A percentile compares a stretch with the other conserved stretches of the same genome.
Conservation (phyloP, 1,284 basidiomycete species). For the Volvariella volvacea region DNA sequence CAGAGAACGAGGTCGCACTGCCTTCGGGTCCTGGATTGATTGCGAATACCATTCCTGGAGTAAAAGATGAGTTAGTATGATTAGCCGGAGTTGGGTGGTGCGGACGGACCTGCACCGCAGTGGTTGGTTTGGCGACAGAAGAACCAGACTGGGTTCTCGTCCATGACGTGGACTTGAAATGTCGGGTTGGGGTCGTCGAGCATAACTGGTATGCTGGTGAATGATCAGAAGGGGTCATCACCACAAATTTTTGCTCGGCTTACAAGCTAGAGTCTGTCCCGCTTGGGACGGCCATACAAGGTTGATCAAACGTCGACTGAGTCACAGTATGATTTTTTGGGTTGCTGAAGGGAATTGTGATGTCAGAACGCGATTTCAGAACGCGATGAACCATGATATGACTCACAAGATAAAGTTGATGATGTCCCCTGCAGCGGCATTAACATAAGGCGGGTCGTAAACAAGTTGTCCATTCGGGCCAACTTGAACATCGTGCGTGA, state of each 20-base stretch:
- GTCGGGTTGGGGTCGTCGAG: constrained; percentile 4
- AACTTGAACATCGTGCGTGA: constrained; percentile 22
- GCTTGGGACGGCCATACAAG: constrained; percentile 36
- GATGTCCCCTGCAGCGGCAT: constrained; percentile 26
- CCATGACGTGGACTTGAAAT: constrained; percentile 1
- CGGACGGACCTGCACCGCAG: neutral
- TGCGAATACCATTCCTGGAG: constrained; percentile 45
- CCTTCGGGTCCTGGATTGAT: constrained; percentile 35
- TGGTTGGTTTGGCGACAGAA: constrained; percentile 8
- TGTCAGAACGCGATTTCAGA: no score
- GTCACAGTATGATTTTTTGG: constrained; percentile 54
- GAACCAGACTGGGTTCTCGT: constrained; percentile 7
- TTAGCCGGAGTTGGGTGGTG: neutral
- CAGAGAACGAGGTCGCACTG: constrained; percentile 32
- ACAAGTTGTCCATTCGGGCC: constrained; percentile 23
- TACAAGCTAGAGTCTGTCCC: constrained; percentile 51
- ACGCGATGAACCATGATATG: neutral
- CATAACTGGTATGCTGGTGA: neutral
- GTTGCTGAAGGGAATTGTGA: constrained; percentile 9
- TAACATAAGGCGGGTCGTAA: constrained; percentile 28
- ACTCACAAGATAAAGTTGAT: constrained; percentile 32
- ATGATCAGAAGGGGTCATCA: constrained; percentile 3
- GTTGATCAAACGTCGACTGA: constrained; percentile 50
- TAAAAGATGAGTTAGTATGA: neutral
- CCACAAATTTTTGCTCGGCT: constrained; percentile 12